A percentile compares a stretch with the other conserved stretches of the same genome.
These are phyloP conservation scores for Fusarium chuoi DNA, from an alignment of 2,329 filamentous ascomycete genomes.

Conservation along the genomic window DNA sequence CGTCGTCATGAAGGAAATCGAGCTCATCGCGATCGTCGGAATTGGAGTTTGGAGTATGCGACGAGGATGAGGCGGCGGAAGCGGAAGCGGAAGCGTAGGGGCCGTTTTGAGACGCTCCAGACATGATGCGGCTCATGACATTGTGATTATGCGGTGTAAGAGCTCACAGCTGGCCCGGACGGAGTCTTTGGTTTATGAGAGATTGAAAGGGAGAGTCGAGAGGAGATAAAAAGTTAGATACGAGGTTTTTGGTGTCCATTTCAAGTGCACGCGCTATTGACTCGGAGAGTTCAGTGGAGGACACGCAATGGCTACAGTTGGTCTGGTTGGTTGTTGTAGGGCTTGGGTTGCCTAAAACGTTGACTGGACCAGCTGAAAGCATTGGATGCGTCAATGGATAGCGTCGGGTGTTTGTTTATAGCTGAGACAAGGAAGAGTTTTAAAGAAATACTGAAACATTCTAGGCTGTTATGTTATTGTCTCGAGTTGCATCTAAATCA, in stretches of 20 bases:
- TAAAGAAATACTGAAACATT: background rate
- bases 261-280: background rate
- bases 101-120: conserved; percentile 51
- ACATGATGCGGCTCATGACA: conserved; percentile 56
- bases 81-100: conserved; percentile 50
- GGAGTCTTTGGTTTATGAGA: conserved; percentile 12
- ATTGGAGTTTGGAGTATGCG: conserved; percentile 44
- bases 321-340: conserved; percentile 8
- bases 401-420: background rate
- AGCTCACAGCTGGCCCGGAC: conserved; percentile 27
- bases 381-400: background rate
- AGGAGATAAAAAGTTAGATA: background rate
- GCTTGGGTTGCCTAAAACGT: conserved; percentile 26
- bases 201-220: background rate
- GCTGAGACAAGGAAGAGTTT: conserved; percentile 4
- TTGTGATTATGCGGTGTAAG: conserved; percentile 48
- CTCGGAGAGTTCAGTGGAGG: conserved; percentile 6
- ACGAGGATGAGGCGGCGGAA: conserved; percentile 40
- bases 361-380: conserved; percentile 8
- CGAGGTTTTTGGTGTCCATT: background rate
- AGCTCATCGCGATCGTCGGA: conserved; percentile 59
- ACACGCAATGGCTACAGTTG: conserved; percentile 5
- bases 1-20: conserved; percentile 52
- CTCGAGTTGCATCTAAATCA: background rate
- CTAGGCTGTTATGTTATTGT: background rate